Conservation (phyloP, 768 basidiomycete species). For the Tylopilus plumbeoviolaceoides region DNA sequence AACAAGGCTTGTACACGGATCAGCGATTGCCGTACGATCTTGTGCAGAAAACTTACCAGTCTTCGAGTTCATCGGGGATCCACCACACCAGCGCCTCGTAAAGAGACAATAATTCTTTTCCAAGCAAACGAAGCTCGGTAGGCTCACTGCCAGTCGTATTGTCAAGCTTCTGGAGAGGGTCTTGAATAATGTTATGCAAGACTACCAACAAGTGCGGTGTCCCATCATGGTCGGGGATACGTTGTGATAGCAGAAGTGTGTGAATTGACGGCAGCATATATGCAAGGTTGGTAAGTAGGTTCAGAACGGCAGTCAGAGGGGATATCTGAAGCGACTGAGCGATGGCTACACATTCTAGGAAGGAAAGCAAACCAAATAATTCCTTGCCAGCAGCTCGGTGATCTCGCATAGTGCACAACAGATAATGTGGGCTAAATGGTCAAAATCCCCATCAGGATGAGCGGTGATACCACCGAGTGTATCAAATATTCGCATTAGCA, state of each 20-base stretch:
- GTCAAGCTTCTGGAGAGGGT: slow-evolving; percentile 35
- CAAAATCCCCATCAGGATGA: slow-evolving; percentile 19
- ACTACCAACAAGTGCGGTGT: slow-evolving; percentile 36
- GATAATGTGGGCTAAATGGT: slow-evolving; percentile 20
- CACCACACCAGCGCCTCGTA: slow-evolving; percentile 54
- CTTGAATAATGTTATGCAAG: slow-evolving; percentile 40
- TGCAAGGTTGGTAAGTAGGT: slow-evolving; percentile 46
- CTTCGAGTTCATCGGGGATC: slow-evolving; percentile 39
- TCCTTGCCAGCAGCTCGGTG: slow-evolving; percentile 32
- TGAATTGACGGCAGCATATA: slow-evolving; percentile 48
- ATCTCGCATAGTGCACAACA: slow-evolving; percentile 40
- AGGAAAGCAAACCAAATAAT: slow-evolving; percentile 38
- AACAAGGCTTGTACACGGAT: slow-evolving; percentile 31
- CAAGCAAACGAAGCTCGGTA: slow-evolving; percentile 31
- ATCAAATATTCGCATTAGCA: slow-evolving; percentile 37
- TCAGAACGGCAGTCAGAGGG: slow-evolving; percentile 48
- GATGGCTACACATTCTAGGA: neutral
- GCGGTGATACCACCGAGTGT: slow-evolving; percentile 24
- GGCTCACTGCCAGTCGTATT: slow-evolving; percentile 25
- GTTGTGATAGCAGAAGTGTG: slow-evolving; percentile 32
- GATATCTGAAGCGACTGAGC: slow-evolving; percentile 34
- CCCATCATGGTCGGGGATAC: slow-evolving; percentile 21
- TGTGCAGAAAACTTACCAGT: slow-evolving; percentile 25
- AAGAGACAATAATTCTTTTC: slow-evolving; percentile 41
- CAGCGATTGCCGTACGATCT: neutral